Evolutionary conservation across 176 grass and related monocot genomes (phyloP).

Genomic region (Carex kokanica): DNA sequence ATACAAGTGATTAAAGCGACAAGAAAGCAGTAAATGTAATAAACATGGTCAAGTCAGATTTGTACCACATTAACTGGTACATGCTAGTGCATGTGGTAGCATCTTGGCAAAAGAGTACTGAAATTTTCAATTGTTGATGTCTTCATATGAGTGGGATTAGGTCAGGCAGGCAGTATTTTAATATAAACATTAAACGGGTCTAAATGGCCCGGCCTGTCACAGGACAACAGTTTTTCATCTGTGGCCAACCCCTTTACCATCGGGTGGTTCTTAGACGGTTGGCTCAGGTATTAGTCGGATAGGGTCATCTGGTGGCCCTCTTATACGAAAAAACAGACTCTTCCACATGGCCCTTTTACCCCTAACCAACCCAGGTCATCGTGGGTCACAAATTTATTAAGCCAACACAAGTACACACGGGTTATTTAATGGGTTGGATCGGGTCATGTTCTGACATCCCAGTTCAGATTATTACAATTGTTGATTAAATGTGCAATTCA

Average conservation of each 20-base stretch:
- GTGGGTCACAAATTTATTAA: neutral
- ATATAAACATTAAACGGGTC: neutral
- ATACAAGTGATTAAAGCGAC: neutral
- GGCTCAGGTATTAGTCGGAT: neutral
- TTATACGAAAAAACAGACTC: no score
- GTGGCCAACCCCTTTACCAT: neutral
- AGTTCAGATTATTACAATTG: neutral
- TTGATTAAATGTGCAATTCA: slow-evolving; percentile 17
- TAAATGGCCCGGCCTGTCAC: neutral
- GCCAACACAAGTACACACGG: neutral
- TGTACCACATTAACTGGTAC: neutral
- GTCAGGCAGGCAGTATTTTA: neutral
- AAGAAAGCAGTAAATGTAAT: neutral
- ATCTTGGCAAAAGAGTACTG: neutral
- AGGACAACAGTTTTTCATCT: neutral
- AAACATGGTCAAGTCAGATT: neutral
- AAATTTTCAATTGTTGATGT: neutral
- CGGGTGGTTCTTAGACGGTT: neutral
- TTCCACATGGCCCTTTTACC: neutral
- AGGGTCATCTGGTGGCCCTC: neutral
- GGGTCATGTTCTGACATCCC: slow-evolving; percentile 26
- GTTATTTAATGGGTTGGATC: neutral
- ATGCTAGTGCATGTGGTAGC: neutral
- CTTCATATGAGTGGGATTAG: neutral
- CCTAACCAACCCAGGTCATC: neutral